A percentile compares a stretch with the other conserved stretches of the same genome.
Conservation (phyloP, 2,329 filamentous ascomycete genomes). For the Ascomycota sp. region DNA sequence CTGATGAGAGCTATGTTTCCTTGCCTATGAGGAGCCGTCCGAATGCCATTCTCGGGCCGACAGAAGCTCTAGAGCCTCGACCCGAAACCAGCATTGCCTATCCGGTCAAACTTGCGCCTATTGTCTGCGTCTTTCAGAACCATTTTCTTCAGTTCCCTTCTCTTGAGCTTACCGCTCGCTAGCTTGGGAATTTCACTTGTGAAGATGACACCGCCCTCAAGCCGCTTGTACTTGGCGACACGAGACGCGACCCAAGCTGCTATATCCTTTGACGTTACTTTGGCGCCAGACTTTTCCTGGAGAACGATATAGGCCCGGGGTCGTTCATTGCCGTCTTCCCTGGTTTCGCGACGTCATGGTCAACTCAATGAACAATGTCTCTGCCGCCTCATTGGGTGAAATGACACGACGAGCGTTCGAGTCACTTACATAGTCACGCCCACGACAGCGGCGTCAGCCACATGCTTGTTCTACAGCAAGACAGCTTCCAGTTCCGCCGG, state of each 20-base stretch:
- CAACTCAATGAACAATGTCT: no score
- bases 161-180: conserved; percentile 26
- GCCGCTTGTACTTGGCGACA: conserved; percentile 36
- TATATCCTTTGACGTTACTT: conserved; percentile 8
- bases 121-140: neutral
- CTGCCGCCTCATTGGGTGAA: no score
- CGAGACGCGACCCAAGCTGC: conserved; percentile 7
- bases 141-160: conserved; percentile 12
- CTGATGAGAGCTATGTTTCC: neutral
- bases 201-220: conserved; percentile 49
- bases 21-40: no score
- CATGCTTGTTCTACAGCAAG: conserved; percentile 18
- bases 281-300: conserved; percentile 5
- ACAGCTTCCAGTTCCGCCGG: conserved; percentile 41
- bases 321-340: conserved; percentile 20
- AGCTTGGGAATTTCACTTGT: conserved; percentile 49
- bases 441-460: conserved; percentile 39
- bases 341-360: neutral
- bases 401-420: no score
- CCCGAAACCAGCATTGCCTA: neutral
- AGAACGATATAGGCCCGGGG: conserved; percentile 22
- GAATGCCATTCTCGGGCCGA: no score
- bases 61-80: neutral
- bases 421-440: conserved; percentile 21
- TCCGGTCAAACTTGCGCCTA: neutral